A percentile compares a stretch with the other conserved stretches of the same genome.
Conservation (phyloP, 371 early-diverging fungal species). For the Mucor circinelloides region DNA sequence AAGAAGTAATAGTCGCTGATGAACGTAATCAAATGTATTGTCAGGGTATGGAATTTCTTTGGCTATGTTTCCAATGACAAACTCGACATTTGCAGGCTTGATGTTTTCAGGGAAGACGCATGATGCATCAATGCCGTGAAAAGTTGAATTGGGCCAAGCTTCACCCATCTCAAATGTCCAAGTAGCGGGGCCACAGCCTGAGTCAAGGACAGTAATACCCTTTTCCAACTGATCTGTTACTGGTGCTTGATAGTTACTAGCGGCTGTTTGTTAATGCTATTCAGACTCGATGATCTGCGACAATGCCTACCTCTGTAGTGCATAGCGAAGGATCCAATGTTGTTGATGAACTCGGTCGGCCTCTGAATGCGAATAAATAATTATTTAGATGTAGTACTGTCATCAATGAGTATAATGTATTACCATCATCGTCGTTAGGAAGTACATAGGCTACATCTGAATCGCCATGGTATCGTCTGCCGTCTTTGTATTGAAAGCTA, state of each 20-base stretch:
- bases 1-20: constrained; percentile 46
- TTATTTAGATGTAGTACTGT: not conserved
- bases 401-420: not conserved
- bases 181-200: constrained; percentile 20
- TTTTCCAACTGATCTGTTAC: constrained; percentile 1
- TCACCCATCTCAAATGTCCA: constrained; percentile 21
- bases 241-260: constrained; percentile 19
- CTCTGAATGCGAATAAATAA: not conserved
- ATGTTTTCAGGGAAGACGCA: constrained; percentile 42
- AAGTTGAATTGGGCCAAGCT: constrained; percentile 10
- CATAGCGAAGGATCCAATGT: constrained; percentile 12
- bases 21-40: constrained; percentile 57
- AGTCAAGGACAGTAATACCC: constrained; percentile 20
- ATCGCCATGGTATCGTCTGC: constrained; percentile 4
- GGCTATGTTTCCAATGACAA: constrained; percentile 52
- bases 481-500: not conserved
- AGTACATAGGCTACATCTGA: constrained; percentile 45
- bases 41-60: constrained; percentile 57
- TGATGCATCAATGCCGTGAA: constrained; percentile 46
- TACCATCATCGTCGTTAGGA: constrained; percentile 50
- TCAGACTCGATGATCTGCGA: not conserved
- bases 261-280: not conserved
- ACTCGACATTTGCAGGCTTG: constrained; percentile 47
- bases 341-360: constrained; percentile 18
- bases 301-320: not conserved